Base-by-base conservation (phyloP, 352 stramenopile genomes). In the Thalassiosira ordinaria region DNA sequence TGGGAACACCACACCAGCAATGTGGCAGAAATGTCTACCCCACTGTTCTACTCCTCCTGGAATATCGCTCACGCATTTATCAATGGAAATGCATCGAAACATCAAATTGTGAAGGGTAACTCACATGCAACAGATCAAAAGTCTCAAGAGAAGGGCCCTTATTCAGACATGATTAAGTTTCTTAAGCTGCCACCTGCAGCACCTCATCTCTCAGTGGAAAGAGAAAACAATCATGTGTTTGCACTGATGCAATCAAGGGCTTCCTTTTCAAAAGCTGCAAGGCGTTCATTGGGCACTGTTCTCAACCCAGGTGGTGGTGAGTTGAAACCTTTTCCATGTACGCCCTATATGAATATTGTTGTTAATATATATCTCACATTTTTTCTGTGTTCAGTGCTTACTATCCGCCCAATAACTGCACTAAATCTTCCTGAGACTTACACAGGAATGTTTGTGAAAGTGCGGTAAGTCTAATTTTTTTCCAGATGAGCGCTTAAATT, bases 391-490 rank as follows among this genome's bases (percentile, higher is more conserved):
- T 18, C 33, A 79, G 74, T 88, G 31, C 81, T 95, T 6, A 92
- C 75, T 5, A 88, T 95, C 57, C 71, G 88, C 18, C 88, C 87
- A 41, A 87, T 94, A 37, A 91, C 84, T 59, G 90, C 84, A 1
- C 64, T 94, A 56, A 94, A 94, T 80, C 80, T 95, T 37, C 84
- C 89, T 16, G 84, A 93, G 60, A 82, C 71, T 29, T 93, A 87
- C 53, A 89, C 70, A n/a, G 78, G 80, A 9, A 94, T 94, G 87
- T 91, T 87, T 80, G 86, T 95, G 1, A 92, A 92, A 70, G 33
- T 95, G 51, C 31, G 80, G 47, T 82, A 37, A 60, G 68, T 74
- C 53, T 31, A 7, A 33, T 44, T 37, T 46, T n/a, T n/a, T n/a
- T n/a, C n/a, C n/a, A n/a, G n/a, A n/a, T n/a, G n/a, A n/a, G n/a